A percentile compares a stretch with the other conserved stretches of the same genome.
These are phyloP conservation scores for Pneumocystis jirovecii DNA, from an alignment of 1,139 yeast genomes.

Conservation along the genomic window DNA sequence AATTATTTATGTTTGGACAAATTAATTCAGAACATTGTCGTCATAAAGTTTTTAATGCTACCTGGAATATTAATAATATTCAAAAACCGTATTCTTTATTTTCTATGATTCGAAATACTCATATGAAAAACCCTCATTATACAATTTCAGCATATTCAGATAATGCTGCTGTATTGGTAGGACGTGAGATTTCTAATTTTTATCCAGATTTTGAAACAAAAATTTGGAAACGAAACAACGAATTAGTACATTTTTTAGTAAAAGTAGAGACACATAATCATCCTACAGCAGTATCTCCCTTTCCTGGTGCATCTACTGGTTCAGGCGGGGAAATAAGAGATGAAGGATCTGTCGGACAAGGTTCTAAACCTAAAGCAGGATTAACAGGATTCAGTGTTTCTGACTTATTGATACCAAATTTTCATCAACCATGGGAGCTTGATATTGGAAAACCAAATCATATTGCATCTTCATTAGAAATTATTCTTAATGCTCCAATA, in stretches of 20 bases:
- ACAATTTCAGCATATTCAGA: conserved; percentile 93
- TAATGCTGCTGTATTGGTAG: conserved; percentile 95
- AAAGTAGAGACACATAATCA: conserved; percentile 98
- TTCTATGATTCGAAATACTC: conserved; percentile 94
- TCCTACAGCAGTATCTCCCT: conserved; percentile 98
- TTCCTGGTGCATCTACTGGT: conserved; percentile 99
- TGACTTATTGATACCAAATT: conserved; percentile 73
- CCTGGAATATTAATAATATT: conserved; percentile 87
- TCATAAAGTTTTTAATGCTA: conserved; percentile 96
- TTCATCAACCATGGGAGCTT: conserved; percentile 89
- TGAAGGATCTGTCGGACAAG: conserved; percentile 98
- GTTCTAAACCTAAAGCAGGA: conserved; percentile 94
- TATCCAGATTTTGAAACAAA: conserved; percentile 43
- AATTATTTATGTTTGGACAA: conserved; percentile 97
- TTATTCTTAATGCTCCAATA: conserved; percentile 93
- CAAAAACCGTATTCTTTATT: conserved; percentile 62
- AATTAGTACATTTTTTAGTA: conserved; percentile 73
- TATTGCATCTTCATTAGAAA: conserved; percentile 83
- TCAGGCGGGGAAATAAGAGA: conserved; percentile 99
- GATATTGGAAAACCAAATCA: conserved; percentile 81
- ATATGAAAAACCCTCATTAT: conserved; percentile 54
- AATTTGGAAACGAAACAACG: conserved; percentile 54
- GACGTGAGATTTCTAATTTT: conserved; percentile 53
- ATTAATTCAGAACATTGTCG: conserved; percentile 99
- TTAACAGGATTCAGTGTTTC: conserved; percentile 85